phyloP scores from a whole-genome alignment of 1,139 yeast species.

The Yamadazyma sp. region DNA sequence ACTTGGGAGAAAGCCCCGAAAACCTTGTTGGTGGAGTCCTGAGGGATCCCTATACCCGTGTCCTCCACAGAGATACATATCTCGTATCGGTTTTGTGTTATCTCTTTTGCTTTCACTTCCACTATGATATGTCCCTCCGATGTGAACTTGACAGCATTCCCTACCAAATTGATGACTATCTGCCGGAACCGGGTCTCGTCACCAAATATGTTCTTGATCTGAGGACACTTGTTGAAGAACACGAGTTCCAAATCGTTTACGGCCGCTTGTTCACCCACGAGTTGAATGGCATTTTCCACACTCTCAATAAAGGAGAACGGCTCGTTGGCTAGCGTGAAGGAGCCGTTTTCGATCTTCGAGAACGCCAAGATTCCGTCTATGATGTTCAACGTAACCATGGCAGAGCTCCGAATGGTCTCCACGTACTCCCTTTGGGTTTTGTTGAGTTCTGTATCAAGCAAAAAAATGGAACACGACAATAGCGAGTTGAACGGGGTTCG shows the following conservation, averaged over 20 bases:
- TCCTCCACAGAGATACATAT: conserved; percentile 47
- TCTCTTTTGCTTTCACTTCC: conserved; percentile 30
- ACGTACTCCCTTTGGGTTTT: conserved; percentile 54
- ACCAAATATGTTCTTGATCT: conserved; percentile 45
- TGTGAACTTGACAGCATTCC: conserved; percentile 61
- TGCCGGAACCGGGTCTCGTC: conserved; percentile 56
- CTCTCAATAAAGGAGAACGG: conserved; percentile 54
- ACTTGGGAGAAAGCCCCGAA: conserved; percentile 64
- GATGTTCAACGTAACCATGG: conserved; percentile 53
- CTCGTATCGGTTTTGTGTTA: conserved; percentile 39
- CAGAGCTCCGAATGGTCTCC: conserved; percentile 52
- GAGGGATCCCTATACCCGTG: conserved; percentile 65
- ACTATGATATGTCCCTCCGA: conserved; percentile 47
- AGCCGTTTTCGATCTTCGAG: conserved; percentile 58
- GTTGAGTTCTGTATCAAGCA: conserved; percentile 49
- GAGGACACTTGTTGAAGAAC: conserved; percentile 44
- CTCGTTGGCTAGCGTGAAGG: conserved; percentile 44
- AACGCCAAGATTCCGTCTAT: conserved; percentile 60
- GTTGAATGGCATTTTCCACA: conserved; percentile 52
- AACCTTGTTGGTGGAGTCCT: conserved; percentile 45
- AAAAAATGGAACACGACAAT: conserved; percentile 54
- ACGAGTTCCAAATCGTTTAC: conserved; percentile 49
- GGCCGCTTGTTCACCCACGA: conserved; percentile 54
- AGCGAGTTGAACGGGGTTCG: conserved; percentile 60
- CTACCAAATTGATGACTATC: conserved; percentile 53